Evolutionary conservation across 2,329 filamentous ascomycete species (phyloP), one percentile per base, ranked within the genome.

Genomic region (Penicillium sclerotiorum): DNA sequence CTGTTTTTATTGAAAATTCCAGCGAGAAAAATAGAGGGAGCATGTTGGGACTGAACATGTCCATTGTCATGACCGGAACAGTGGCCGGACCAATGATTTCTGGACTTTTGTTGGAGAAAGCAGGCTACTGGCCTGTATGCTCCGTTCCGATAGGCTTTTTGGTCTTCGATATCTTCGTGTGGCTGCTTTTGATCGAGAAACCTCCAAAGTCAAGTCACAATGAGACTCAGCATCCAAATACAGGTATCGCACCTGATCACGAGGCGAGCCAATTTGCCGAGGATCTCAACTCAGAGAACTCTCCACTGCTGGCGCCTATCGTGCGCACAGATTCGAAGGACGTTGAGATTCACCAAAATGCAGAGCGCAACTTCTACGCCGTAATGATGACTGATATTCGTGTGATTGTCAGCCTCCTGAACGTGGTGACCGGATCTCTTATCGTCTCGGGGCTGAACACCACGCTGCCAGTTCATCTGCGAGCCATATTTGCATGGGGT

Each of bases 361-460:
- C 42, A n/a, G 43, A 40, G 7, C 33, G 30, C 17, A 40, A 52
- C 7, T 65, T 63, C 13, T 63, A 78, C 21, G 53, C 73, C 25
- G 67, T 67, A 15, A 70, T 80, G 27, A 68, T 79, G 15, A 62
- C 65, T 22, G 72, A 74, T 18, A 65, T 64, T 3, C 71, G 75
- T 8, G 65, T 78, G 8, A 53, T 77, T 22, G 66, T 68, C 8
- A 70, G 69, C 1, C 64, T 77, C 6, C 71, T 68, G 61, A 74
- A 70, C 13, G 69, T 62, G 39, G 53, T 80, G n/a, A 70, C 78
- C 4, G 68, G 79, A 56, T 74, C 77, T 1, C 70, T 73, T 17
- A 65, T 81, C 35, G 71, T 81, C 68, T 76, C 79, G 11, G 72
- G 76, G 1, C 80, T 83, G 49, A 80, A 84, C 56, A 75, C 78